These are phyloP conservation scores for Styphnolobium japonicum DNA, from an alignment of 306 rosid species.

Conservation along the genomic window DNA sequence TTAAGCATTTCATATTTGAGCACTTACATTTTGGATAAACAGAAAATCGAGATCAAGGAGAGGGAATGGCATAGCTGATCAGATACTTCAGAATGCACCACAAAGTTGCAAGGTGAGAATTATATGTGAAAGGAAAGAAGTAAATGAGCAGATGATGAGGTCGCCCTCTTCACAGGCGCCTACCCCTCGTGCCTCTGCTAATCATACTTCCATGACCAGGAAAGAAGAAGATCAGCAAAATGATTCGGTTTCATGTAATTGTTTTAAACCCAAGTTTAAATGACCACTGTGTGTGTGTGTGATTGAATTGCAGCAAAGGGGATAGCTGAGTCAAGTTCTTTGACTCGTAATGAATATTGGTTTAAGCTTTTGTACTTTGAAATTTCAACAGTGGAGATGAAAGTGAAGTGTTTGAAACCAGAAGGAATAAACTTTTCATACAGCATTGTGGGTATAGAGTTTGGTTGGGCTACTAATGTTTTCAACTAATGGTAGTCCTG, in stretches of 20 bases:
- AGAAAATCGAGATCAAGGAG: conserved; percentile 63
- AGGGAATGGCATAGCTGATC: conserved; percentile 63
- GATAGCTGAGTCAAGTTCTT: background rate
- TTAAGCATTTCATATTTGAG: background rate
- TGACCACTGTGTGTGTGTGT: background rate
- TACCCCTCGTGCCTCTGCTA: conserved; percentile 33
- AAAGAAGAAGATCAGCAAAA: conserved; percentile 32
- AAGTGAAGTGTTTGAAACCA: background rate
- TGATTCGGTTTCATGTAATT: conserved; percentile 51
- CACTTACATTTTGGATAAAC: conserved; percentile 16
- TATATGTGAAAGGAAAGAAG: conserved; percentile 67
- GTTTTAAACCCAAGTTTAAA: conserved; percentile 48
- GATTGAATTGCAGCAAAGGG: background rate
- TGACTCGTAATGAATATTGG: background rate
- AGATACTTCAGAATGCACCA: conserved; percentile 56
- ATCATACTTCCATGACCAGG: conserved; percentile 33
- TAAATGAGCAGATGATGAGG: conserved; percentile 19
- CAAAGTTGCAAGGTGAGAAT: conserved; percentile 60
- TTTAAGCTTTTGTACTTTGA: background rate
- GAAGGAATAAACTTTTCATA: background rate
- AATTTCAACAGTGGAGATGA: background rate
- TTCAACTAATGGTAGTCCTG: background rate
- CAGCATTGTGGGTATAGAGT: background rate
- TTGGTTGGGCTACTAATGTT: background rate
- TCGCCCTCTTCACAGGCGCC: conserved; percentile 18